Evolutionary conservation across 257 asterid species (phyloP).

Genomic region (Fraxinus anomala): DNA sequence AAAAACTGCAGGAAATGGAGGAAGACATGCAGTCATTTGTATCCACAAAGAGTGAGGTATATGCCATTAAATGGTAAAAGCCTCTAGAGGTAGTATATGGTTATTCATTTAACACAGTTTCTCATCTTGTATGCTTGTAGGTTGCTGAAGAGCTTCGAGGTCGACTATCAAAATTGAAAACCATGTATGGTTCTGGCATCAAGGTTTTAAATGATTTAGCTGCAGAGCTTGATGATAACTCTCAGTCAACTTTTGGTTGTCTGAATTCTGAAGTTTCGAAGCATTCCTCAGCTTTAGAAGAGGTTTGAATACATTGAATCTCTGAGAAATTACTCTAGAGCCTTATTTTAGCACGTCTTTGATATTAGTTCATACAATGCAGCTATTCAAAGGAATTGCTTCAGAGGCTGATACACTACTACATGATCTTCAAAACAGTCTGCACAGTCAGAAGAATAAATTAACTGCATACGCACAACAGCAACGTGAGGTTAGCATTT

Average conservation of each 20-base stretch:
- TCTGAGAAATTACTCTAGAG: constrained; percentile 9
- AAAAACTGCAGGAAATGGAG: constrained; percentile 85
- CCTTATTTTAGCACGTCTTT: constrained; percentile 26
- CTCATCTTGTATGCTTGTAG: constrained; percentile 41
- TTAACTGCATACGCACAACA: constrained; percentile 66
- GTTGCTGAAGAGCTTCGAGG: constrained; percentile 87
- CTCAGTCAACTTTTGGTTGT: constrained; percentile 70
- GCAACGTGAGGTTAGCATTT: constrained; percentile 66
- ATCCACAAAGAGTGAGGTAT: constrained; percentile 83
- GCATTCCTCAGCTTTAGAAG: constrained; percentile 77
- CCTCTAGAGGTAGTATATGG: constrained; percentile 24
- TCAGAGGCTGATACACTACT: constrained; percentile 85
- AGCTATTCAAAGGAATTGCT: constrained; percentile 77
- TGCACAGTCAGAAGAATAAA: constrained; percentile 73
- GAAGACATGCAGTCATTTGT: constrained; percentile 95
- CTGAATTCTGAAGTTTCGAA: constrained; percentile 80
- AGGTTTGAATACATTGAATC: constrained; percentile 53
- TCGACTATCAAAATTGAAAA: constrained; percentile 65
- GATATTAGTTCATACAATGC: constrained; percentile 35
- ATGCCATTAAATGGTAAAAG: constrained; percentile 1
- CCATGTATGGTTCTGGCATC: constrained; percentile 80
- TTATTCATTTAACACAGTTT: constrained; percentile 14
- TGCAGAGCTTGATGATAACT: constrained; percentile 73
- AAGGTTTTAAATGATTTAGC: constrained; percentile 71
- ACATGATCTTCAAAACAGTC: constrained; percentile 81